Percentiles rank a stretch among this genome's conserved stretches.
These are phyloP conservation scores for Pichia sp. DNA, from an alignment of 1,139 yeast genomes.

Conservation along the genomic window DNA sequence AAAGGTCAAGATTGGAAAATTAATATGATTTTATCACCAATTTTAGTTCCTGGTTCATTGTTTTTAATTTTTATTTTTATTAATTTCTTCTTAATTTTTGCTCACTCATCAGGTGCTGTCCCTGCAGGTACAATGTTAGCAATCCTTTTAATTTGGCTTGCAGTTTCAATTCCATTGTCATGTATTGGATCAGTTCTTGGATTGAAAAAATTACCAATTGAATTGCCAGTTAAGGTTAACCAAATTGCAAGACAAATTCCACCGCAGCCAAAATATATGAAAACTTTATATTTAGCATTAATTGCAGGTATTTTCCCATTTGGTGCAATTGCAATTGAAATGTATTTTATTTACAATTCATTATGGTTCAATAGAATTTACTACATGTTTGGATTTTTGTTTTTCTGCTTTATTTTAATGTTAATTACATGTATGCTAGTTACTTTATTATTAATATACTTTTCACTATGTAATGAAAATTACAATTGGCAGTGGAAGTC, in stretches of 20 bases:
- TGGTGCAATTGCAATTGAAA: slow-evolving; percentile 90
- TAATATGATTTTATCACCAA: slow-evolving; percentile 77
- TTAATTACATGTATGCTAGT: slow-evolving; percentile 76
- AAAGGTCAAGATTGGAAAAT: slow-evolving; percentile 91
- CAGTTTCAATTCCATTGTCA: slow-evolving; percentile 79
- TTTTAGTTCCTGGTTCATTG: slow-evolving; percentile 73
- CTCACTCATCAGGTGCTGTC: slow-evolving; percentile 87
- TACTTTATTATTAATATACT: slow-evolving; percentile 74
- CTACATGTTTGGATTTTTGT: slow-evolving; percentile 96
- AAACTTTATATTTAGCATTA: slow-evolving; percentile 58
- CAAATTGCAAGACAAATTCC: slow-evolving; percentile 98
- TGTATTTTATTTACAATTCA: slow-evolving; percentile 82
- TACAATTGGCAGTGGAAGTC: slow-evolving; percentile 98
- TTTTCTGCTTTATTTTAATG: slow-evolving; percentile 81
- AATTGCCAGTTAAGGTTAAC: slow-evolving; percentile 77
- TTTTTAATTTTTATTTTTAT: slow-evolving; percentile 59
- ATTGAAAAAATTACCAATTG: slow-evolving; percentile 52
- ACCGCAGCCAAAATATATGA: slow-evolving; percentile 78
- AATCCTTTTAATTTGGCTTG: slow-evolving; percentile 76
- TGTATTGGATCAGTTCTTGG: slow-evolving; percentile 75
- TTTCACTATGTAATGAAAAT: slow-evolving; percentile 82
- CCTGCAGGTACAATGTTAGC: slow-evolving; percentile 89
- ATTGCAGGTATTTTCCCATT: slow-evolving; percentile 92
- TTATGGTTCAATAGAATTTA: slow-evolving; percentile 92
- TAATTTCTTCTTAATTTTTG: slow-evolving; percentile 77